These are phyloP conservation scores for Cadophora luteo-olivacea DNA, from an alignment of 2,329 filamentous ascomycete genomes.

Conservation along the genomic window DNA sequence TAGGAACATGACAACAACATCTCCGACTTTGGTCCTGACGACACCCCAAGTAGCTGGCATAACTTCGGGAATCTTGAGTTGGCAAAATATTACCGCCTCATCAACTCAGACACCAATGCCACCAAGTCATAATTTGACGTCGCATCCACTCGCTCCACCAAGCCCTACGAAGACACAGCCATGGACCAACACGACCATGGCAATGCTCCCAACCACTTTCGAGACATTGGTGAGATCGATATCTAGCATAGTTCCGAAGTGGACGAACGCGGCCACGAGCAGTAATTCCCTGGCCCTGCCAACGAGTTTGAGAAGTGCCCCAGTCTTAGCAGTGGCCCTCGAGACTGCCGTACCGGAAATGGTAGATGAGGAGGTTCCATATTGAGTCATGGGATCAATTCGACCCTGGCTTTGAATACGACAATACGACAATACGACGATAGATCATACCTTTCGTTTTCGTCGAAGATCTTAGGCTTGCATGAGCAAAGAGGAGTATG, in stretches of 20 bases:
- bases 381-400: background rate
- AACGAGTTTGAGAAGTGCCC: background rate
- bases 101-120: background rate
- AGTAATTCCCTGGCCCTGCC: background rate
- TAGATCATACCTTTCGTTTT: background rate
- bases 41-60: background rate
- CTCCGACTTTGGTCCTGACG: background rate
- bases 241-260: background rate
- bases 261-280: background rate
- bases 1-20: background rate
- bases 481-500: background rate
- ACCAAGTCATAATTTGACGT: background rate
- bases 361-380: background rate
- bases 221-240: background rate
- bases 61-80: background rate
- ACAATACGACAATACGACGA: background rate
- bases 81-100: background rate
- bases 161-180: background rate
- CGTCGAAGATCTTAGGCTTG: background rate
- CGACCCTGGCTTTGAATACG: background rate
- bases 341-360: background rate
- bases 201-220: background rate
- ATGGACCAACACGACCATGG: background rate
- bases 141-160: background rate
- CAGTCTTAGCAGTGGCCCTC: background rate